Base-by-base conservation (phyloP, 306 rosid genomes). In the Astragalus membranaceus region DNA sequence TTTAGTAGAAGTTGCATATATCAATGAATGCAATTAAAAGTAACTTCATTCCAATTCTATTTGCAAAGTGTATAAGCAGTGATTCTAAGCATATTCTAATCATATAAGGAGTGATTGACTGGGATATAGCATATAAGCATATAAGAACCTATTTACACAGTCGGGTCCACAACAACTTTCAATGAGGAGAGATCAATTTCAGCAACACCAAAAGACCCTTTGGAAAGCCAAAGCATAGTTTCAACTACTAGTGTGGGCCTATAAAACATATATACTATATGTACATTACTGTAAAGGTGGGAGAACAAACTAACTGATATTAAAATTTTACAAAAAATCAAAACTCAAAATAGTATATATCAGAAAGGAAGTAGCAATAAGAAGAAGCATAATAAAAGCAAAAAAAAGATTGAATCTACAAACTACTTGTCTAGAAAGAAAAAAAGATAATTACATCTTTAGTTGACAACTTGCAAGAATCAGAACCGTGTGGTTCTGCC, bases 381-480 rank as follows among this genome's bases (percentile, higher is more conserved):
- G 9, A 71, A 54, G 23, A 58, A 49, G 33, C 59, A n/a, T n/a
- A n/a, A n/a, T n/a, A n/a, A n/a, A n/a, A n/a, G n/a, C 66, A 17
- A 74, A 78, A 43, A 41, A 81, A 70, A 82, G 64, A 75, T 53
- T 65, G 82, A n/a, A n/a, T n/a, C n/a, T n/a, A n/a, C n/a, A n/a
- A n/a, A n/a, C n/a, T n/a, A n/a, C n/a, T n/a, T n/a, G 75, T 53
- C 81, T 81, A 74, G 20, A 6, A 35, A 46, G 5, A 72, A 35
- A 12, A 75, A 70, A 71, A 75, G 67, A 76, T 59, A 47, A 69
- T 29, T 20, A 67, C 44, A 16, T 85, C 94, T 78, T 85, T 85
- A 60, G 83, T 73, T 74, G 87, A 83, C 57, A 83, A 81, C 82
- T 83, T 87, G 86, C 75, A 61, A 43, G 89, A 79, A 70, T 86